Base-by-base conservation (phyloP, 2,329 filamentous ascomycete genomes). In the Venturia aucupariae region DNA sequence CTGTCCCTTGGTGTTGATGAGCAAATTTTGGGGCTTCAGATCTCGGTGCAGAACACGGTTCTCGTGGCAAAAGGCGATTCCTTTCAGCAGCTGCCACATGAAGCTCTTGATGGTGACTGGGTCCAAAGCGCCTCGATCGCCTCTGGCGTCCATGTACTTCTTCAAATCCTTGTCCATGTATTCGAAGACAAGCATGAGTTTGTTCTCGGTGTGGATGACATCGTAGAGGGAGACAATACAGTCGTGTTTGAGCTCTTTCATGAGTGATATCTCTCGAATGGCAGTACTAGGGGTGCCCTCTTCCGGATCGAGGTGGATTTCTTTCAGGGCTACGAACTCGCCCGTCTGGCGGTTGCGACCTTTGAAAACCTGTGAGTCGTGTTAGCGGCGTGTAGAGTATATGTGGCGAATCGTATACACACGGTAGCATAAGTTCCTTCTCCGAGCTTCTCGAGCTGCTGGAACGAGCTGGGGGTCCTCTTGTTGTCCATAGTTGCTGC, bases 191-290 rank as follows among this genome's bases (percentile, higher is more conserved):
- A 99, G 87, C 94, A 99, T 99, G 65, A 99, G 86, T 77, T 99
- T 99, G 79, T 97, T 99, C 81, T 99, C 94, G 65, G 94, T 99
- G 77, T 99, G 94, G 72, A 99, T 97, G 65, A 99, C 94, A 82
- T 99, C 94, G 82, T 97, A 91, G 5, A 99, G 86, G 66, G 89
- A 90, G 71, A 99, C 92, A 69, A 99, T 97, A 74, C 97, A 97
- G 75, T 97, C 92, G 77, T 99, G 94, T 78, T 97, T 97, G 69
- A 99, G 84, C 78, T 99, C 94, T 79, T 99, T 99, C 94, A 99
- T 97, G 65, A 99, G 83, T 1, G 92, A 97, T 72, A 99, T 99
- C 77, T 99, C 94, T 72, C 94, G 90, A 75, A 99, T 99, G 59
- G 94, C 94, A 0, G 94, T 99, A 62, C 90, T 95, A 4, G 94